These are phyloP conservation scores for Penicillium flavigenum DNA, from an alignment of 495 filamentous ascomycete species.

Conservation along the genomic window DNA sequence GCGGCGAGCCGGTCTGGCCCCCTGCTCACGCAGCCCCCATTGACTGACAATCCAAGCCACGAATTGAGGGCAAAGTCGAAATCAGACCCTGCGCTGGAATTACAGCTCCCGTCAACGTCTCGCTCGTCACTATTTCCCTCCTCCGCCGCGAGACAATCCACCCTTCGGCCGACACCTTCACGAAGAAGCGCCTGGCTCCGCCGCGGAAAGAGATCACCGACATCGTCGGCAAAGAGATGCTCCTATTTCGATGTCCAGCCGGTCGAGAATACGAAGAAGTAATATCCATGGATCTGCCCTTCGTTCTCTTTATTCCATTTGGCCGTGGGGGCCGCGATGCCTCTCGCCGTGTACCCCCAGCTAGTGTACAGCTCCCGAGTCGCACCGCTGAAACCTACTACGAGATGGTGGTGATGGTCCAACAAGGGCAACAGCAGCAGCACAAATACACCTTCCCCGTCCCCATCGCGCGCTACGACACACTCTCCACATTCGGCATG, in stretches of 20 bases:
- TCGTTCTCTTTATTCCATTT: slow-evolving; percentile 95
- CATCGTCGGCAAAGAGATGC: slow-evolving; percentile 92
- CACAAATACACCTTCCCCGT: slow-evolving; percentile 90
- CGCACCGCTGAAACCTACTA: slow-evolving; percentile 95
- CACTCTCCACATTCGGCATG: slow-evolving; percentile 97
- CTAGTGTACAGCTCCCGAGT: slow-evolving; percentile 85
- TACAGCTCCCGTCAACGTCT: slow-evolving; percentile 84
- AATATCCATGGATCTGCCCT: slow-evolving; percentile 95
- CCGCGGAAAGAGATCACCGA: slow-evolving; percentile 89
- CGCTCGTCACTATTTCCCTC: slow-evolving; percentile 90
- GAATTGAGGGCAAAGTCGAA: slow-evolving; percentile 97
- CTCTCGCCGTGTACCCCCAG: slow-evolving; percentile 84
- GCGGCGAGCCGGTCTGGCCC: slow-evolving; percentile 6
- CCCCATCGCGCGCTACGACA: slow-evolving; percentile 90
- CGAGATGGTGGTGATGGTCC: slow-evolving; percentile 92
- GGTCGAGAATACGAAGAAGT: slow-evolving; percentile 85
- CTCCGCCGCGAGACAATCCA: slow-evolving; percentile 95
- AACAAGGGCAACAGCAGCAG: slow-evolving; percentile 81
- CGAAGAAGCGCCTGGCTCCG: slow-evolving; percentile 88
- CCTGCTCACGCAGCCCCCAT: slow-evolving; percentile 4
- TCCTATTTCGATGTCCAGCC: slow-evolving; percentile 79
- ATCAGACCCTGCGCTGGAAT: slow-evolving; percentile 82
- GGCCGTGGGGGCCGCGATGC: slow-evolving; percentile 85
- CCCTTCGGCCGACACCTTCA: slow-evolving; percentile 87
- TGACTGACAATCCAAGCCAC: slow-evolving; percentile 57